Evolutionary conservation across 345 rosid genomes (phyloP).

Genomic region (Acer campestre): DNA sequence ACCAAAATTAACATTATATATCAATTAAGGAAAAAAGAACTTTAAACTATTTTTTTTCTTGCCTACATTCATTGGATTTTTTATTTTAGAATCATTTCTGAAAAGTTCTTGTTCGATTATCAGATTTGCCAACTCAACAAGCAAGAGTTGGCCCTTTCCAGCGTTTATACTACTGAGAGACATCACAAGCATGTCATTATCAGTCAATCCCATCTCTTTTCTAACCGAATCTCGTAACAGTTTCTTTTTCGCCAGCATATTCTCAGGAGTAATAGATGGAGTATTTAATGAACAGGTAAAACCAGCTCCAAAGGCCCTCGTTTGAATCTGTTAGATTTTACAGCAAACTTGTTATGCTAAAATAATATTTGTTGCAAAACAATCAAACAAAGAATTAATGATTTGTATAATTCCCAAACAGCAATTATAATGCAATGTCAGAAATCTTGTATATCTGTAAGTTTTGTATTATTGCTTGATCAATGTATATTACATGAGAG

Average conservation of each 20-base stretch:
- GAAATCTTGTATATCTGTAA: too few relatives aligned
- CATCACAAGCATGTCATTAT: conserved; percentile 82
- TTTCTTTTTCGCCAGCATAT: conserved; percentile 66
- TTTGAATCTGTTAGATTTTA: too few relatives aligned
- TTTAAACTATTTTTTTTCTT: conserved; percentile 17
- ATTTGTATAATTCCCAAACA: too few relatives aligned
- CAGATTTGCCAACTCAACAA: conserved; percentile 66
- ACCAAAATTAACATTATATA: too few relatives aligned
- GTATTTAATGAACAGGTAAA: conserved; percentile 73
- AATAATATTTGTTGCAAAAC: too few relatives aligned
- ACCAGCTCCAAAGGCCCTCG: conserved; percentile 93
- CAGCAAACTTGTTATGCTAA: too few relatives aligned
- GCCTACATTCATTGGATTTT: conserved; percentile 32
- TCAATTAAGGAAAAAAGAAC: too few relatives aligned
- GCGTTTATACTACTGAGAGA: conserved; percentile 93
- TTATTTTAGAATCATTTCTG: conserved; percentile 37
- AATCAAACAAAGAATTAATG: too few relatives aligned
- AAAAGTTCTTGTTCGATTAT: conserved; percentile 44
- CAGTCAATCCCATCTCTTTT: conserved; percentile 73
- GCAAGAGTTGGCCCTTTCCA: conserved; percentile 89
- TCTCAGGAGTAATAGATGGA: conserved; percentile 53
- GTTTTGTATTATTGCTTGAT: too few relatives aligned
- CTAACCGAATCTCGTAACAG: conserved; percentile 68
- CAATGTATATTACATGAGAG: too few relatives aligned
- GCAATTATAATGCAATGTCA: too few relatives aligned